phyloP scores from a whole-genome alignment of 2,329 filamentous ascomycete genomes.

The Plenodomus biglobosus region DNA sequence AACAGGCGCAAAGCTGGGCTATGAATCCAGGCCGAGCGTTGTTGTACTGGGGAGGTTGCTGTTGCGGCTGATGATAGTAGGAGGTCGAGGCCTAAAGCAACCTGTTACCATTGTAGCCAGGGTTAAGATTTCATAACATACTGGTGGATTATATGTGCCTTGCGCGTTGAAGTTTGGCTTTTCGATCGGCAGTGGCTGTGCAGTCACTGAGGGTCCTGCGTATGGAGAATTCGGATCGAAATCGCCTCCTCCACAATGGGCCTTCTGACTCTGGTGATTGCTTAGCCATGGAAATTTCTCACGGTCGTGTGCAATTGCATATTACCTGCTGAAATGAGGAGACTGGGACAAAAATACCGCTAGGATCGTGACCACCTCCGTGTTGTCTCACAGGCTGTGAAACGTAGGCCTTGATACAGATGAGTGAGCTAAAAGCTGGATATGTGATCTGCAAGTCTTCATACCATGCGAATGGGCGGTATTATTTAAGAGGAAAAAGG shows the following conservation, averaged over 20 bases:
- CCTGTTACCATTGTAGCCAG: background rate
- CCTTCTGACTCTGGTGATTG: background rate
- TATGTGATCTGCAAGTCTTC: background rate
- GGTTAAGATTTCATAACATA: background rate
- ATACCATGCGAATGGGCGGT: slow-evolving; percentile 18
- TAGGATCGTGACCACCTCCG: slow-evolving; percentile 26
- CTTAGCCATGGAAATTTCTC: too few species aligned
- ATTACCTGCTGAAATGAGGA: slow-evolving; percentile 2
- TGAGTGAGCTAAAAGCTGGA: too few species aligned
- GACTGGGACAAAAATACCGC: slow-evolving; percentile 11
- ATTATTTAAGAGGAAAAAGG: too few species aligned
- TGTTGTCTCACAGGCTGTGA: slow-evolving; percentile 13
- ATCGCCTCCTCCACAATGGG: slow-evolving; percentile 18
- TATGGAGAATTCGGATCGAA: slow-evolving; percentile 18
- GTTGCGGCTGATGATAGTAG: slow-evolving; percentile 10
- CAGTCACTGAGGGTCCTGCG: slow-evolving; percentile 3
- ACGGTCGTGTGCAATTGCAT: too few species aligned
- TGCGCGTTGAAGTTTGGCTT: slow-evolving; percentile 12
- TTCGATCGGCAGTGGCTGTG: slow-evolving; percentile 10
- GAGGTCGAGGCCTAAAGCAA: slow-evolving; percentile 8
- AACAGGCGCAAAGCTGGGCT: slow-evolving; percentile 22
- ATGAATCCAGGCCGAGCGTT: slow-evolving; percentile 17
- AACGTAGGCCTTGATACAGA: slow-evolving; percentile 18
- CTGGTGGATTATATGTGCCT: slow-evolving; percentile 10
- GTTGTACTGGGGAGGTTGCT: slow-evolving; percentile 8